Conservation (phyloP, 176 grass and related monocot genomes). For the Oryza brachyantha region DNA sequence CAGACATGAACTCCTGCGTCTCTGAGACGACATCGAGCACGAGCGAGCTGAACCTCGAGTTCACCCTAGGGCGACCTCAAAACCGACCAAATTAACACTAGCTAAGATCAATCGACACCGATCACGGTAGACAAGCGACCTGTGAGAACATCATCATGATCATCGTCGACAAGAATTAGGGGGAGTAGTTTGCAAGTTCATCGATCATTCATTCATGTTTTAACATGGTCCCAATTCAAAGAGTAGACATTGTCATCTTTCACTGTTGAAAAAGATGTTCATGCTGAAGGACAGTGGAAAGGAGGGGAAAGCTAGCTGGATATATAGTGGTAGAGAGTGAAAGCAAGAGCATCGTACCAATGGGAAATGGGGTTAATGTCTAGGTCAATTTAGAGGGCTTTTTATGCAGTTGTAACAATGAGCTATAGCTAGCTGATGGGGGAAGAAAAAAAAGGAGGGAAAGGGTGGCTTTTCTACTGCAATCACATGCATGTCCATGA, state of each 20-base stretch:
- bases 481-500: neutral
- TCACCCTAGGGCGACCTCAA: slow-evolving; percentile 56
- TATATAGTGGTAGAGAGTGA: neutral
- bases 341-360: neutral
- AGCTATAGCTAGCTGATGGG: neutral
- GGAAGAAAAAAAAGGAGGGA: neutral
- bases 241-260: slow-evolving; percentile 9
- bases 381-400: neutral
- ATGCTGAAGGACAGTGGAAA: slow-evolving; percentile 5
- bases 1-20: slow-evolving; percentile 65
- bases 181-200: neutral
- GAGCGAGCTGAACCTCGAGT: slow-evolving; percentile 59
- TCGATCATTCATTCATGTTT: neutral
- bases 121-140: neutral
- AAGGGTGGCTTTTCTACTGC: slow-evolving; percentile 13
- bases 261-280: slow-evolving; percentile 10
- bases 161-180: neutral
- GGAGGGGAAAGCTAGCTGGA: neutral
- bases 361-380: neutral
- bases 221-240: slow-evolving; percentile 26
- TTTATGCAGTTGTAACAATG: neutral
- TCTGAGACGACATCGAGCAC: slow-evolving; percentile 54
- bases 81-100: slow-evolving; percentile 27
- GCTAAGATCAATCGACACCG: too few relatives aligned
- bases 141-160: neutral